Percentiles rank a stretch among this genome's conserved stretches.
These are phyloP conservation scores for Phialophora tarda DNA, from an alignment of 2,329 filamentous ascomycete species.

Conservation along the genomic window DNA sequence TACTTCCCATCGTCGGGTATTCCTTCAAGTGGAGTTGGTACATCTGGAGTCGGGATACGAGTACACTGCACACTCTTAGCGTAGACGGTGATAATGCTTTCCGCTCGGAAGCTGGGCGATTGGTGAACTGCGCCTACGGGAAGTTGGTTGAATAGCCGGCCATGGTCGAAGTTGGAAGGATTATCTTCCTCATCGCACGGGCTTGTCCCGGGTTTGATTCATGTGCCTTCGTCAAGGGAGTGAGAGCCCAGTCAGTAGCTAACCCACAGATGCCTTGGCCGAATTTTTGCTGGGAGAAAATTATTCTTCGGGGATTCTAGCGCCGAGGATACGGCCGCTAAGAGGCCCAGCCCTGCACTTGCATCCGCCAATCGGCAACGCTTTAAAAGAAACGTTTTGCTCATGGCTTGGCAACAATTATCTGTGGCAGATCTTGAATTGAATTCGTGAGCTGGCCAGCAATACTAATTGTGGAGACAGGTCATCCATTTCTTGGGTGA, in stretches of 20 bases:
- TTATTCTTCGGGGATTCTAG: not conserved
- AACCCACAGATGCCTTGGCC: not conserved
- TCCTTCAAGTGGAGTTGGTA: slow-evolving; percentile 11
- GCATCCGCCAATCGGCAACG: slow-evolving; percentile 14
- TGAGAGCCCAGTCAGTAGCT: not conserved
- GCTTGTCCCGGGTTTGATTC: not conserved
- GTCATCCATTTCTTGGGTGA: not conserved
- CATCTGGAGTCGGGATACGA: slow-evolving; percentile 11
- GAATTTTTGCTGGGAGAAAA: not conserved
- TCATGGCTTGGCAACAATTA: not conserved
- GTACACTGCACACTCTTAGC: not conserved
- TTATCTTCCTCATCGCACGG: not conserved
- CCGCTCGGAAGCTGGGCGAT: not conserved
- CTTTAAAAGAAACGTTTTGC: slow-evolving; percentile 19
- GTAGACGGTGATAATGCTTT: not conserved
- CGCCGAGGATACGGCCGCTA: not conserved
- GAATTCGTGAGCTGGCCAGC: not conserved
- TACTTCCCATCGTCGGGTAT: not conserved
- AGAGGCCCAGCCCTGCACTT: not conserved
- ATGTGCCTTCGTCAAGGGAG: not conserved
- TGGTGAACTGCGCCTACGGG: not conserved
- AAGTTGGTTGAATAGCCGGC: not conserved
- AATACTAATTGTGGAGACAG: not conserved
- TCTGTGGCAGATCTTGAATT: not conserved
- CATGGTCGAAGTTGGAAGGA: not conserved